A percentile compares a stretch with the other conserved stretches of the same genome.
Evolutionary conservation across 495 filamentous ascomycete species (phyloP).

Genomic region (Cercophora newfieldiana): DNA sequence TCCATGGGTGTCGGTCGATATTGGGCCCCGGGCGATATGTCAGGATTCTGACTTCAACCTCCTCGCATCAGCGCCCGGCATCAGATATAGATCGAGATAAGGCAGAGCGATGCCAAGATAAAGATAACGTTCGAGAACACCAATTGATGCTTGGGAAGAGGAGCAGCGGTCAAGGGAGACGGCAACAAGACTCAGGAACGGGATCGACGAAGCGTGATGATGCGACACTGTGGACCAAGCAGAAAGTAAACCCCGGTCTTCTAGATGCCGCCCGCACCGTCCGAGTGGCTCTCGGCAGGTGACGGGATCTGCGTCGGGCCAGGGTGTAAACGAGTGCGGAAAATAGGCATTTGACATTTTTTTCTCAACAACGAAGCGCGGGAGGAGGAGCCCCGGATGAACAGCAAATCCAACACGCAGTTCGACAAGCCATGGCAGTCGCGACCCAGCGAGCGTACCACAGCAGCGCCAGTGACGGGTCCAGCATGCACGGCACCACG

Average conservation of each 20-base stretch:
- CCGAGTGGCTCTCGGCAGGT: background rate
- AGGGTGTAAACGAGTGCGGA: background rate
- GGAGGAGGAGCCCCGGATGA: background rate
- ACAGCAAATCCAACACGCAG: background rate
- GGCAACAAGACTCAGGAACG: background rate
- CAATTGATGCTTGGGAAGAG: background rate
- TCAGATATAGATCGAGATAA: background rate
- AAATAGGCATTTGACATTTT: background rate
- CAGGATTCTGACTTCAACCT: background rate
- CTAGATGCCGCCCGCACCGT: slow-evolving; percentile 1
- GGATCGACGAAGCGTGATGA: slow-evolving; percentile 9
- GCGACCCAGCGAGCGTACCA: background rate
- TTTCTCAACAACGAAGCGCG: background rate
- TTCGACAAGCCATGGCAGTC: background rate
- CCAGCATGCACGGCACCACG: background rate
- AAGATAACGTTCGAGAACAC: background rate
- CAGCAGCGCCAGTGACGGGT: too few species aligned
- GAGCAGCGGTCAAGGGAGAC: background rate
- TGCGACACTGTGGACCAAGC: background rate
- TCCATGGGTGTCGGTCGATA: background rate
- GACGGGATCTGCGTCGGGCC: background rate
- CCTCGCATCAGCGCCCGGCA: background rate
- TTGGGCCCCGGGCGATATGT: background rate
- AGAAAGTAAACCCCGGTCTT: background rate
- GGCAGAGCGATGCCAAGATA: background rate